phyloP scores from a whole-genome alignment of 2,329 filamentous ascomycete species.

The Colletotrichum tropicale region DNA sequence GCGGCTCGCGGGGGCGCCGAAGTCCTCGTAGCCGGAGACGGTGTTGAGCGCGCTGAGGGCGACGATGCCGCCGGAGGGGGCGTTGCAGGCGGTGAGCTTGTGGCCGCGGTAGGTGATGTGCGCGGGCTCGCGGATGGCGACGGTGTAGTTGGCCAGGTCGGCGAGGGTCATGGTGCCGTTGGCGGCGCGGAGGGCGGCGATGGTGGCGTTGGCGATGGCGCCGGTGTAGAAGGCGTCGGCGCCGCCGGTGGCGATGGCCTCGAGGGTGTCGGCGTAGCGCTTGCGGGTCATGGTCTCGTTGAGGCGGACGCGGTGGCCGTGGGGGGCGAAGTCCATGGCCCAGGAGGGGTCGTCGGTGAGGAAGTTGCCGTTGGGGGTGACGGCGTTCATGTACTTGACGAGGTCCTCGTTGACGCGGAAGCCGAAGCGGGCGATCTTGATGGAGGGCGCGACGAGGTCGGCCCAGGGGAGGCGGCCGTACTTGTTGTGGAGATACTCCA shows the following conservation, averaged over 20 bases:
- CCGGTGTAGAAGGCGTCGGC: constrained; percentile 74
- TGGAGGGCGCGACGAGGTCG: constrained; percentile 70
- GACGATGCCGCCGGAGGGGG: constrained; percentile 77
- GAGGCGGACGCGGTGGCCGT: constrained; percentile 66
- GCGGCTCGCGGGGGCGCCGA: constrained; percentile 58
- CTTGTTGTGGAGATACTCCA: constrained; percentile 74
- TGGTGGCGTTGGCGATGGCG: constrained; percentile 71
- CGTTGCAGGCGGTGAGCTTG: constrained; percentile 69
- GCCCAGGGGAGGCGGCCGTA: constrained; percentile 71
- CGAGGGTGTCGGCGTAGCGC: constrained; percentile 75
- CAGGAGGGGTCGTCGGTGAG: constrained; percentile 74
- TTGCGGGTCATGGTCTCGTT: constrained; percentile 79
- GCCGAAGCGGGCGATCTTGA: constrained; percentile 73
- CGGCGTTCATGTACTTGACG: constrained; percentile 68
- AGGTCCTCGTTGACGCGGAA: constrained; percentile 76
- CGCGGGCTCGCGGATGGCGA: constrained; percentile 65
- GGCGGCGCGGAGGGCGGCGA: constrained; percentile 64
- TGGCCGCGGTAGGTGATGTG: constrained; percentile 71
- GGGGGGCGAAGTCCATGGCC: constrained; percentile 84
- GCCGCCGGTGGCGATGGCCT: constrained; percentile 70
- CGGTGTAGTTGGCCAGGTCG: constrained; percentile 75
- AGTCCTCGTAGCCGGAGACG: constrained; percentile 70
- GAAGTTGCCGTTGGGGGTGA: constrained; percentile 58
- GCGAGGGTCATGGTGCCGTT: constrained; percentile 80
- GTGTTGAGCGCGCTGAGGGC: constrained; percentile 77